Evolutionary conservation across 2,329 filamentous ascomycete genomes (phyloP), one percentile per base, ranked within the genome.

Genomic region (Ilyonectria robusta): DNA sequence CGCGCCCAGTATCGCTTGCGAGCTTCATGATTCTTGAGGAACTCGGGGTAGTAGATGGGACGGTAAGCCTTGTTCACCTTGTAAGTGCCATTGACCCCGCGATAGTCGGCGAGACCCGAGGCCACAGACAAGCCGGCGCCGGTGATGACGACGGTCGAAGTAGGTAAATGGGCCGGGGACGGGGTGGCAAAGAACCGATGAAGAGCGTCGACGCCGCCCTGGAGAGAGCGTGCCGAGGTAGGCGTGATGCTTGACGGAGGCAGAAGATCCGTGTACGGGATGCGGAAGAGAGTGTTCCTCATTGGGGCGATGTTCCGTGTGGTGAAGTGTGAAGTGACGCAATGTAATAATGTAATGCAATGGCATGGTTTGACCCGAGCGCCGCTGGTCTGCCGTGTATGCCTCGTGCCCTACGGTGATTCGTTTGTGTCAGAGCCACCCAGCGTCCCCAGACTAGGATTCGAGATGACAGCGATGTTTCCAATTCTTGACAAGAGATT

Each of bases 1-100:
- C 96, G 85, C 1, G 96, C 95, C 96, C 96, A 99, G 79, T 99
- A 99, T 68, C 96, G 86, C 81, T 98, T 96, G 71, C 96, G 86
- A 13, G 93, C 91, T 79, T 95, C 93, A 81, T 98, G 95, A 70
- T 85, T 93, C 53, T 87, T 84, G 48, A 94, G 81, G 77, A 98
- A 99, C 79, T 99, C 96, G 79, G 94, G 91, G 80, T 93, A 95
- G 83, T 97, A 99, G 72, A 97, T 97, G 35, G 95, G 96, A 2
- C 93, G 90, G 78, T 97, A 98, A 15, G 89, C 90, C 83, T 93
- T 94, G 83, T 98, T 98, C 76, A 96, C 87, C 48, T 94, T 92
- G 79, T 99, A 99, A 9, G 95, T 98, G 68, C 96, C 96, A 71
- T 95, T 93, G 57, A 89, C 86, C 21, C 96, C 96, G 62, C 96